Evolutionary conservation across 352 stramenopile species (phyloP).

Genomic region (Bremia lactucae): DNA sequence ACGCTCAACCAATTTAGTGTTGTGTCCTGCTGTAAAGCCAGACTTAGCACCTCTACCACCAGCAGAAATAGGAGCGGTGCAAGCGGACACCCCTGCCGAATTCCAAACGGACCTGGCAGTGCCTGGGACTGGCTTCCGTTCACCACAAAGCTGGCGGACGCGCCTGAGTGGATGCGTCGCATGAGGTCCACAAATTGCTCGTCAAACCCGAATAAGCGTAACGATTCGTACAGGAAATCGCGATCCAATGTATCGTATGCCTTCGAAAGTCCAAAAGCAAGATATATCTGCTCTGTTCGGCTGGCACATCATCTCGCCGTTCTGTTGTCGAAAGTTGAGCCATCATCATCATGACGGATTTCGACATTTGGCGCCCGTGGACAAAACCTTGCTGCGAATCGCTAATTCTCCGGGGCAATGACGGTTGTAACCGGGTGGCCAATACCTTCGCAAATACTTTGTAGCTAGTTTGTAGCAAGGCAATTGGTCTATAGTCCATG

Average conservation of each 20-base stretch:
- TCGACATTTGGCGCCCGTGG: not conserved
- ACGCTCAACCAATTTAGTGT: no score
- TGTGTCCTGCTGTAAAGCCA: no score
- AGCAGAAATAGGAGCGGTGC: not conserved
- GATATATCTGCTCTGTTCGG: not conserved
- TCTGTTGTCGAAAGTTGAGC: not conserved
- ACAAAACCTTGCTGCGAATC: no score
- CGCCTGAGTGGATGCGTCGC: not conserved
- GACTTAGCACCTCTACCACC: no score
- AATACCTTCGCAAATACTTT: no score
- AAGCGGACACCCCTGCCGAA: not conserved
- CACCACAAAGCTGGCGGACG: not conserved
- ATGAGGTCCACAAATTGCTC: not conserved
- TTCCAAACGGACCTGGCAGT: not conserved
- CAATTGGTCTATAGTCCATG: slow-evolving; percentile 6
- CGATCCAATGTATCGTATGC: slow-evolving; percentile 2
- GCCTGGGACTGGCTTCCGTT: not conserved
- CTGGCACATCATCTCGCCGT: not conserved
- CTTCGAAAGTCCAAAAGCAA: slow-evolving; percentile 1
- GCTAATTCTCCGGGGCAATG: no score
- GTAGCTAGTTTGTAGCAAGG: slow-evolving; percentile 5
- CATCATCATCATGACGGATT: slow-evolving; percentile 6
- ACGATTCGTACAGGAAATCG: slow-evolving; percentile 1
- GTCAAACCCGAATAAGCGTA: not conserved
- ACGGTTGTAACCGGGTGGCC: no score